Evolutionary conservation across 768 basidiomycete genomes (phyloP).

Genomic region (Agaricus blazei): DNA sequence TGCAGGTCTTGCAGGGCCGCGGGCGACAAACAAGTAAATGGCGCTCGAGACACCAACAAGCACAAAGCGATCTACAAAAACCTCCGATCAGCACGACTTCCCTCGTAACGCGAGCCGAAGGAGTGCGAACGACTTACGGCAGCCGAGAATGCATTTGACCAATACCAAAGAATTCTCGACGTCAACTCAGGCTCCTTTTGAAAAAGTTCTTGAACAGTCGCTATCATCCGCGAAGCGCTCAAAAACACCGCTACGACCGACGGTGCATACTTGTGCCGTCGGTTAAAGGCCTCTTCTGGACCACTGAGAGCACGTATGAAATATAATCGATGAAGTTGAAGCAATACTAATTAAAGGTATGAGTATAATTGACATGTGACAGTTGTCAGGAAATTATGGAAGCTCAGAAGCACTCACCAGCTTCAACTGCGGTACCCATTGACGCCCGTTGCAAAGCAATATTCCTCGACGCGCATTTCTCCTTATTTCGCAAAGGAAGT

Average conservation of each 20-base stretch:
- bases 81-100: background rate
- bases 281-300: constrained; percentile 54
- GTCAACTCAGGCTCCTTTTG: constrained; percentile 54
- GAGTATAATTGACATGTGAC: background rate
- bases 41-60: constrained; percentile 55
- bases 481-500: constrained; percentile 37
- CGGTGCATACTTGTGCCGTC: constrained; percentile 60
- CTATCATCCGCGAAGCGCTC: constrained; percentile 59
- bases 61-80: constrained; percentile 41
- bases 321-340: constrained; percentile 64
- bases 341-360: constrained; percentile 38
- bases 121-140: constrained; percentile 29
- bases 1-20: constrained; percentile 60
- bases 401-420: constrained; percentile 35
- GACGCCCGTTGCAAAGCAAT: constrained; percentile 58
- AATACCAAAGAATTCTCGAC: constrained; percentile 46
- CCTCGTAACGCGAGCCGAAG: background rate
- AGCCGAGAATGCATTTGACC: constrained; percentile 51
- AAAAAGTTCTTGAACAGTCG: constrained; percentile 52
- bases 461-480: constrained; percentile 31
- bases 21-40: constrained; percentile 59
- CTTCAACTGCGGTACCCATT: constrained; percentile 54
- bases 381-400: background rate
- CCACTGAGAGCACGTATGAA: constrained; percentile 59
- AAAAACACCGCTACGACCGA: constrained; percentile 67